Evolutionary conservation across 768 basidiomycete genomes (phyloP), one percentile per base, ranked within the genome.

Genomic region (Mycena albidolilacea): DNA sequence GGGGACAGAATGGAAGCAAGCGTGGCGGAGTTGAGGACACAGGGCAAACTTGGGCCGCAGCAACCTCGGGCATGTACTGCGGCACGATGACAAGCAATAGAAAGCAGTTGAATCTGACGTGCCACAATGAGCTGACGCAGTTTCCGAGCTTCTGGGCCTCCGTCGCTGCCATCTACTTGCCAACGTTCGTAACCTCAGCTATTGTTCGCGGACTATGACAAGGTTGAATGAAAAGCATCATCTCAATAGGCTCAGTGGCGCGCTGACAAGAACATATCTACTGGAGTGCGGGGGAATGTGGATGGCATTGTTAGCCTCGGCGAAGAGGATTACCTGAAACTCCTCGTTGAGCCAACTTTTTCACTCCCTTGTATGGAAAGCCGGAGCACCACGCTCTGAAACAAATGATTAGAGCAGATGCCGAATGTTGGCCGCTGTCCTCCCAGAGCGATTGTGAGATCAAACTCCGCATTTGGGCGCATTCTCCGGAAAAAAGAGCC

Each of bases 131-230:
- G 11, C 54, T 55, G 54, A 55, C 54, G 12, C 11, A 55, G 54
- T 15, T 48, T 48, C 46, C 46, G 46, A 15, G 15, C 17, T 48
- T 48, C 46, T 14, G 41, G 2, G 55, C 60, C 23, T 41, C 39
- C 60, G 41, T 21, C 35, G 14, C 19, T 62, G 43, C 60, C 41
- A 23, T 62, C 60, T 41, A 44, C 41, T 12, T n/a, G 11, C 46
- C 60, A 62, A 43, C 60, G 60, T 62, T 62, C 43, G 54, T 23
- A 55, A 35, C 54, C 54, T 55, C 54, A 55, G 54, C 54, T 35
- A 55, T 55, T 55, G 10, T 30, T 55, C 54, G 54, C 54, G 54
- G 7, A 55, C 54, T 30, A 11, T 35, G 19, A 52, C n/a, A 52
- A 52, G 50, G 50, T n/a, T 52, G 50, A 52, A 52, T 52, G 21